A percentile compares a stretch with the other conserved stretches of the same genome.
Evolutionary conservation across 805 yeast species (phyloP).

Genomic region (Candida multigemmis): DNA sequence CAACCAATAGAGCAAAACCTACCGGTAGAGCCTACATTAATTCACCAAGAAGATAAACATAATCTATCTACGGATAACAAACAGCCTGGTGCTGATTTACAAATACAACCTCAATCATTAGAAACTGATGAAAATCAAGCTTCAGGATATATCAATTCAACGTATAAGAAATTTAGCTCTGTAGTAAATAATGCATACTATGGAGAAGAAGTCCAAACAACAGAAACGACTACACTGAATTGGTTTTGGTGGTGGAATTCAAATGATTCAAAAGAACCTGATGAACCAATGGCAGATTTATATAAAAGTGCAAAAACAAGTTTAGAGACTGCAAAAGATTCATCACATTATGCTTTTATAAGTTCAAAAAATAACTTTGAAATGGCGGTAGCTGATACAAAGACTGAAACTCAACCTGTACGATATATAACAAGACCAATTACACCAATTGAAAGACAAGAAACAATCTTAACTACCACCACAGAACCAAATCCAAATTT

Average conservation of each 20-base stretch:
- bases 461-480: constrained; percentile 9
- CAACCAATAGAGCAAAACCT: too few species aligned
- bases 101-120: too few species aligned
- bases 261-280: constrained; percentile 7
- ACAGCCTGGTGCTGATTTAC: too few species aligned
- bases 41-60: too few species aligned
- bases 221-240: constrained; percentile 10
- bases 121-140: too few species aligned
- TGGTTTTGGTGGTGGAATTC: constrained; percentile 13
- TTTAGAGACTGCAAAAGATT: constrained; percentile 22
- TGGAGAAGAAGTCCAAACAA: too few species aligned
- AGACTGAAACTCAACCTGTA: constrained; percentile 24
- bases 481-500: neutral
- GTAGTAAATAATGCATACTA: too few species aligned
- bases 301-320: constrained; percentile 21
- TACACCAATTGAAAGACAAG: constrained; percentile 26
- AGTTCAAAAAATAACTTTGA: constrained; percentile 12
- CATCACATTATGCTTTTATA: constrained; percentile 24
- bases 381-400: constrained; percentile 25
- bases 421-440: constrained; percentile 21
- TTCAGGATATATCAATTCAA: too few species aligned
- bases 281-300: constrained; percentile 13
- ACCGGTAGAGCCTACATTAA: too few species aligned
- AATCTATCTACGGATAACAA: too few species aligned
- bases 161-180: too few species aligned